phyloP scores from a whole-genome alignment of 2,329 filamentous ascomycete genomes.

The Fusarium sp. region DNA sequence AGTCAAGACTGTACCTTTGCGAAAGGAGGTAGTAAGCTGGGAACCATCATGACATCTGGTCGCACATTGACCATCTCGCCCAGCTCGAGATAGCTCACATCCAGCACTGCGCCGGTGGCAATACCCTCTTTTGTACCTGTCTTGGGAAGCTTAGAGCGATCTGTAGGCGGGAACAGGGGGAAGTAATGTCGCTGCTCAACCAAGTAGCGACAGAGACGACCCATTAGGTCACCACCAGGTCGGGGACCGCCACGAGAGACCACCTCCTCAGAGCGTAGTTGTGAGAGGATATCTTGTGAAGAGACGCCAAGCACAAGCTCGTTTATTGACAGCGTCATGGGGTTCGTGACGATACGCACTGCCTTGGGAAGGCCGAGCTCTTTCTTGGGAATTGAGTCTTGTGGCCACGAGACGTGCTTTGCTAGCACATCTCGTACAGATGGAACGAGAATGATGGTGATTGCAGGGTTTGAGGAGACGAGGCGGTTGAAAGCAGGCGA shows the following conservation, averaged over 20 bases:
- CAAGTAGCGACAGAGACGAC: conserved; percentile 79
- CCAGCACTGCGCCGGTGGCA: conserved; percentile 81
- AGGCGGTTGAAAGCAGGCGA: conserved; percentile 79
- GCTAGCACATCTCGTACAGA: conserved; percentile 85
- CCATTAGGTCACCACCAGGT: conserved; percentile 66
- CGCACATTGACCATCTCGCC: conserved; percentile 90
- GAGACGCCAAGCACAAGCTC: conserved; percentile 86
- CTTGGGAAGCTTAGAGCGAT: conserved; percentile 74
- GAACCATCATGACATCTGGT: conserved; percentile 86
- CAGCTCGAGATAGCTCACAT: conserved; percentile 86
- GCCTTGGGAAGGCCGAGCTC: conserved; percentile 84
- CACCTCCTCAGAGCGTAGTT: conserved; percentile 81
- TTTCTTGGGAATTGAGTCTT: conserved; percentile 71
- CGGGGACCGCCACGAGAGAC: conserved; percentile 40
- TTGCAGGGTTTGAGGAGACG: conserved; percentile 74
- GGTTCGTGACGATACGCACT: conserved; percentile 85
- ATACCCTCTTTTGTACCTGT: conserved; percentile 70
- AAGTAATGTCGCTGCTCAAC: conserved; percentile 93
- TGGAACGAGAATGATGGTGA: conserved; percentile 86
- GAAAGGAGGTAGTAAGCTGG: conserved; percentile 86
- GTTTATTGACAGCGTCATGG: conserved; percentile 89
- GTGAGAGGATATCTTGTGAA: conserved; percentile 85
- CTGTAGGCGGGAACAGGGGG: conserved; percentile 85
- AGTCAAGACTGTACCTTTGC: conserved; percentile 76
- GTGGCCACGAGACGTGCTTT: conserved; percentile 88